phyloP scores from a whole-genome alignment of 257 asterid species.

The Nicotiana noctiflora region DNA sequence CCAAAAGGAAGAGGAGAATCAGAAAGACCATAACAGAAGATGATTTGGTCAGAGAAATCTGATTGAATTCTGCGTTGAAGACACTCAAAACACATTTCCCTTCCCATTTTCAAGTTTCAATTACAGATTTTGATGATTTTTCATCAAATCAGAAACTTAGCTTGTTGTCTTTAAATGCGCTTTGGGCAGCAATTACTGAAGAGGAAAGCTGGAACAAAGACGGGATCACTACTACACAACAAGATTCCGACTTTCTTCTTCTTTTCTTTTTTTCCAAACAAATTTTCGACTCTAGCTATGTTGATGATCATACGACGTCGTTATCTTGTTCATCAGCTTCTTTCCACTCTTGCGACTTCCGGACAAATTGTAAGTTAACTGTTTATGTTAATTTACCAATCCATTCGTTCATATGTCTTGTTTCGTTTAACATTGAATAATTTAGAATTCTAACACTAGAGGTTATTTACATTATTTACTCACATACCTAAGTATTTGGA shows the following conservation, averaged over 20 bases:
- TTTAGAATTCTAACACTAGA: too few species aligned
- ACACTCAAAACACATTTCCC: constrained; percentile 63
- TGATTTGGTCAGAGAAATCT: constrained; percentile 53
- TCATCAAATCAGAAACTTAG: not conserved
- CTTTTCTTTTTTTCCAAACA: not conserved
- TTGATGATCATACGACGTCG: not conserved
- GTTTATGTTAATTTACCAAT: too few species aligned
- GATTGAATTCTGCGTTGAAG: constrained; percentile 60
- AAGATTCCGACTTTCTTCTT: not conserved
- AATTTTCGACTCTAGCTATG: not conserved
- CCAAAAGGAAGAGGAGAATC: constrained; percentile 69
- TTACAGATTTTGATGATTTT: not conserved
- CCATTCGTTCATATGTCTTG: too few species aligned
- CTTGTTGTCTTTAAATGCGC: not conserved
- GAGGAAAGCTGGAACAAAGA: not conserved
- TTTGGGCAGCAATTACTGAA: not conserved
- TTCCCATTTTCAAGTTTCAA: constrained; percentile 19
- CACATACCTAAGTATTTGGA: too few species aligned
- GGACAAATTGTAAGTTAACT: too few species aligned
- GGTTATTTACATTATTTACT: too few species aligned
- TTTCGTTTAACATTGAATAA: too few species aligned
- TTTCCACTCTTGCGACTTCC: not conserved
- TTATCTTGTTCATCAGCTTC: not conserved
- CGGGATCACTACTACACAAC: not conserved
- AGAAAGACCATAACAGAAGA: constrained; percentile 53